Conservation (phyloP, 83 land plant genomes). For the Thuja plicata region DNA sequence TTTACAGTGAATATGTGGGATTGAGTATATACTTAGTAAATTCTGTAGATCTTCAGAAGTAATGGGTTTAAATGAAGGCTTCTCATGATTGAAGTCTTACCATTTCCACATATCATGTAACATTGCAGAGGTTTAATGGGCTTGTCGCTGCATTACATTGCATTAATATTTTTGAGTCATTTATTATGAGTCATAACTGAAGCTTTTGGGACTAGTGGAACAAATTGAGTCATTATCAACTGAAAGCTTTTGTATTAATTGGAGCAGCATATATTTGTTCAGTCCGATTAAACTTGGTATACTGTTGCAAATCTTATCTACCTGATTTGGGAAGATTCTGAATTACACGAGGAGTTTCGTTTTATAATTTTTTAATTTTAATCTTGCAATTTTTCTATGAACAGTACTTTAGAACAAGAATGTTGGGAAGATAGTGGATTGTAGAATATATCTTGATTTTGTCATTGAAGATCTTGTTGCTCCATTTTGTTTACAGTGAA, state of each 20-base stretch:
- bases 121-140: too few relatives aligned
- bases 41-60: too few relatives aligned
- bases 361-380: neutral
- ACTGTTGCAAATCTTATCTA: neutral
- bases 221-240: neutral
- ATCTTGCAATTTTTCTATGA: neutral
- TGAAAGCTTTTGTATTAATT: neutral
- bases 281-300: neutral
- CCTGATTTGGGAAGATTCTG: neutral
- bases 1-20: neutral
- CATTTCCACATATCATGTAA: neutral
- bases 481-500: neutral
- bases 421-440: neutral
- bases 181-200: neutral
- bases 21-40: neutral
- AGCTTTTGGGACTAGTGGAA: neutral
- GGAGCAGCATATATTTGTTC: neutral
- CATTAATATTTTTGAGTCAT: neutral
- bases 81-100: neutral
- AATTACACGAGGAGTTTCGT: neutral
- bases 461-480: neutral
- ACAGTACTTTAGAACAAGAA: neutral
- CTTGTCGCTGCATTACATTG: too few relatives aligned
- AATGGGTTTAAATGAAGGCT: neutral
- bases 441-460: neutral